Conservation (phyloP, 768 basidiomycete genomes). For the Leccinum rimulosum region DNA sequence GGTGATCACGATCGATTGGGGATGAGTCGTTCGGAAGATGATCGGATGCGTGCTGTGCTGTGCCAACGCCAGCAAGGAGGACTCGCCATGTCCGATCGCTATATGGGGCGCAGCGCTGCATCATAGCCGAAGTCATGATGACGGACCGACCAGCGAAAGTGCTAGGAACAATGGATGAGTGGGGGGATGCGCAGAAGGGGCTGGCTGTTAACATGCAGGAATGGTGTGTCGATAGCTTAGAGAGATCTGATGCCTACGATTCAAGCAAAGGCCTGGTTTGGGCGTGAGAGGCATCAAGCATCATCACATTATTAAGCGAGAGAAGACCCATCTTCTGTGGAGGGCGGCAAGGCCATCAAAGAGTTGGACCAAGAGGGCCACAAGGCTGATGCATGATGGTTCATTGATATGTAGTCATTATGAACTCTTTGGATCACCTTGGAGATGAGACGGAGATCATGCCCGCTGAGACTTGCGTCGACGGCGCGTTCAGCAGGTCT, state of each 20-base stretch:
- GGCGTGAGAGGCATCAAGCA: conserved; percentile 13
- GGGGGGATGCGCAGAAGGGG: not conserved
- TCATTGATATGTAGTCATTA: not conserved
- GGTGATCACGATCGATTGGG: conserved; percentile 4
- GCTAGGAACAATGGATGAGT: not conserved
- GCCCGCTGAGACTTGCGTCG: not conserved
- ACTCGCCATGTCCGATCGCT: not conserved
- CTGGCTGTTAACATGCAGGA: conserved; percentile 20
- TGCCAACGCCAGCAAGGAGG: not conserved
- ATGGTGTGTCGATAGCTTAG: conserved; percentile 19
- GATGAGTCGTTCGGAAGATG: not conserved
- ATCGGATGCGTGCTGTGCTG: conserved; percentile 1
- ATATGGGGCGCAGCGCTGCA: not conserved
- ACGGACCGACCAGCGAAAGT: not conserved
- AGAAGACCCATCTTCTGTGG: conserved; percentile 3
- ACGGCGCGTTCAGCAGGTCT: not conserved
- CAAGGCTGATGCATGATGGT: conserved; percentile 2
- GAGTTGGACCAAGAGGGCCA: conserved; percentile 3
- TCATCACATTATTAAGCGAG: conserved; percentile 7
- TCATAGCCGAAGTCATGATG: not conserved
- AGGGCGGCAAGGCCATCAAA: conserved; percentile 1
- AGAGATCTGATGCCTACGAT: conserved; percentile 7
- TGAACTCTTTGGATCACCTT: not conserved
- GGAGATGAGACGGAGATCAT: not conserved
- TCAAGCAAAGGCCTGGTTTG: not conserved